Base-by-base conservation (phyloP, 2,329 filamentous ascomycete genomes). In the Aspergillus floridensis region DNA sequence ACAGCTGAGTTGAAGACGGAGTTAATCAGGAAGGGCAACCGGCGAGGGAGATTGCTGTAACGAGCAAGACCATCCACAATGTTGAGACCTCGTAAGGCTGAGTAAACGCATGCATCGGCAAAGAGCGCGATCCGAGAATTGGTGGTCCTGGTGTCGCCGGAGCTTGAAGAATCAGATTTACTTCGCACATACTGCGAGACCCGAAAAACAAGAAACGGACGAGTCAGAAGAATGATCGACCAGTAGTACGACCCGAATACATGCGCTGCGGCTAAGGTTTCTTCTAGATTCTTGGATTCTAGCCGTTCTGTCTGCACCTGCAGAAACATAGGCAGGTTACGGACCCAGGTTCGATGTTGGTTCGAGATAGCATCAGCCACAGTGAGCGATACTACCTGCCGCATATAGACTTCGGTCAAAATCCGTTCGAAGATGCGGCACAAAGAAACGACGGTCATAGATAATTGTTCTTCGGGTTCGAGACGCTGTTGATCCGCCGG, bases 141-240 rank as follows among this genome's bases (percentile, higher is more conserved):
- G 19, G 66, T 65, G 19, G 58, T 64, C 32, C 63, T 64, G 24
- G 56, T 14, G n/a, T 73, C 69, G 2, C 67, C 54, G 32, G 61
- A 48, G 5, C 38, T 48, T 8, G 65, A 56, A 10, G 62, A 21
- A 16, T 70, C 70, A 29, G 51, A 57, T 59, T 72, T 73, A 47
- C 62, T 69, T 52, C 69, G 70, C 32, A 74, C 72, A 49, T 74
- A 73, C 38, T 72, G 73, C n/a, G 75, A 81, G 1, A 82, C 73
- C 53, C 81, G 78, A 63, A 81, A 83, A 26, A 82, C 78, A 11
- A 84, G 71, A 57, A 84, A 84, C 0, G 81, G 81, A n/a, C 81
- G 72, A 6, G 81, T 82, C 4, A 83, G 68, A 3, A 84, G 71
- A 67, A 83, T 82, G 48, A 84, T 82, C 1, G 79, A 81, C 72